Percentiles rank a stretch among this genome's conserved stretches.
Evolutionary conservation across 257 asterid species (phyloP).

Genomic region (Salvia hispanica): DNA sequence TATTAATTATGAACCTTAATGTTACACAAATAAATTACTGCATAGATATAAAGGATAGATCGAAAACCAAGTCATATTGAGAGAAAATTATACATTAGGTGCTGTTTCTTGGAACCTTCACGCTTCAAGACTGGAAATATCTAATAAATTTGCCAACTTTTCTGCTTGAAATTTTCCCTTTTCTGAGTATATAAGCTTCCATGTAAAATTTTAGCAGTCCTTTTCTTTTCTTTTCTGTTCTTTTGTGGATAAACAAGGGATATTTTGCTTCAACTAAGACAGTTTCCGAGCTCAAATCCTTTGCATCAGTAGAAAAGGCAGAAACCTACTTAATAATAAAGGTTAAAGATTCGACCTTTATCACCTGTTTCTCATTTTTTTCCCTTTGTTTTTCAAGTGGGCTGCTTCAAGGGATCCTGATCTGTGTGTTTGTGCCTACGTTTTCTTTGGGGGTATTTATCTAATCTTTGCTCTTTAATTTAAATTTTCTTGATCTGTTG

Average conservation of each 20-base stretch:
- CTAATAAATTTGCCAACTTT: constrained; percentile 6
- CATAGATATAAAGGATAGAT: background rate
- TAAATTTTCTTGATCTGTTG: constrained; percentile 23
- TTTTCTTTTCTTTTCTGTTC: background rate
- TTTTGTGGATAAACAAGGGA: constrained; percentile 6
- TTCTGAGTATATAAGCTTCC: background rate
- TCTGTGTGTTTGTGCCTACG: constrained; percentile 30
- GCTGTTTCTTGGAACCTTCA: constrained; percentile 73
- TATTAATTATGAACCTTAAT: background rate
- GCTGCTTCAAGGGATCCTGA: constrained; percentile 36
- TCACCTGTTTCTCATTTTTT: constrained; percentile 12
- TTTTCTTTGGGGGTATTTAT: constrained; percentile 17
- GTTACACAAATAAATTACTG: background rate
- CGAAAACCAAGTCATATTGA: constrained; percentile 34
- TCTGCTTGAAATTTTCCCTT: background rate
- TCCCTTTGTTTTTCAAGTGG: constrained; percentile 11
- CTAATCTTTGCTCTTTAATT: constrained; percentile 2
- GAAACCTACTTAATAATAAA: constrained; percentile 21
- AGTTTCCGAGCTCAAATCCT: constrained; percentile 36
- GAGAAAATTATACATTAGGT: constrained; percentile 25
- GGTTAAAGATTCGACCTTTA: constrained; percentile 38
- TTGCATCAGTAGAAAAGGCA: constrained; percentile 37
- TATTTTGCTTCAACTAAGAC: constrained; percentile 22
- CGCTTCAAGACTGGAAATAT: constrained; percentile 5
- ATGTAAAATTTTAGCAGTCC: background rate